Percentiles rank a stretch among this genome's conserved stretches.
Conservation (phyloP, 2,329 filamentous ascomycete genomes). For the Incumbomyces lentus region DNA sequence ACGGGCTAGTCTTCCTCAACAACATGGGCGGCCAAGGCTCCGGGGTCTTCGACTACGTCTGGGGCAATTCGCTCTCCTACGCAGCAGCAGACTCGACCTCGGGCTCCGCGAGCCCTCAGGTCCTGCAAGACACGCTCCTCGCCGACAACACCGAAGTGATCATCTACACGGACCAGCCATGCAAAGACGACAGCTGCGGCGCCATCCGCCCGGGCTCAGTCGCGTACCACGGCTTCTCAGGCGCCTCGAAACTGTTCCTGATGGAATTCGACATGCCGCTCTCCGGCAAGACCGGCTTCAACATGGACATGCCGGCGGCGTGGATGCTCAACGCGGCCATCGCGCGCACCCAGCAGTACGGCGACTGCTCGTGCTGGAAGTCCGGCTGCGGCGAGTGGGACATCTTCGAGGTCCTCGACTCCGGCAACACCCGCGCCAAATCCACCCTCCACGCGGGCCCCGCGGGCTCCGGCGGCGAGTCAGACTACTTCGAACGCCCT, state of each 20-base stretch:
- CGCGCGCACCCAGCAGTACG: conserved; percentile 60
- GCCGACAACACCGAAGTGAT: conserved; percentile 42
- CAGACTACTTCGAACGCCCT: conserved; percentile 63
- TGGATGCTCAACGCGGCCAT: conserved; percentile 69
- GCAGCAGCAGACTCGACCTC: conserved; percentile 37
- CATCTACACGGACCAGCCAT: conserved; percentile 42
- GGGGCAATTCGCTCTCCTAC: conserved; percentile 50
- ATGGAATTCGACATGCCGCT: conserved; percentile 64
- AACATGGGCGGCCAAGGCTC: conserved; percentile 47
- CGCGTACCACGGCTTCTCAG: conserved; percentile 57
- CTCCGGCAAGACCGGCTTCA: conserved; percentile 38
- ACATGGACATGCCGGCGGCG: conserved; percentile 60
- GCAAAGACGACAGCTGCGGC: conserved; percentile 37
- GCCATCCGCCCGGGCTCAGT: conserved; percentile 39
- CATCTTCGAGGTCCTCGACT: conserved; percentile 59
- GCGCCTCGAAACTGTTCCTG: conserved; percentile 61
- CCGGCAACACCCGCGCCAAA: conserved; percentile 57
- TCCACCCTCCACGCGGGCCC: conserved; percentile 53
- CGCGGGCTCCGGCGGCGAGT: conserved; percentile 53
- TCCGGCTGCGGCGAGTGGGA: conserved; percentile 65
- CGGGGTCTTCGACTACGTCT: conserved; percentile 44
- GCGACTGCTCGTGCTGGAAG: conserved; percentile 61
- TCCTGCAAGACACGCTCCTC: conserved; percentile 41
- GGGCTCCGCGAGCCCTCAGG: conserved; percentile 38
- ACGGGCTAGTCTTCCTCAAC: conserved; percentile 50